Evolutionary conservation across 805 yeast species (phyloP).

Genomic region (Starmerella roubikii): DNA sequence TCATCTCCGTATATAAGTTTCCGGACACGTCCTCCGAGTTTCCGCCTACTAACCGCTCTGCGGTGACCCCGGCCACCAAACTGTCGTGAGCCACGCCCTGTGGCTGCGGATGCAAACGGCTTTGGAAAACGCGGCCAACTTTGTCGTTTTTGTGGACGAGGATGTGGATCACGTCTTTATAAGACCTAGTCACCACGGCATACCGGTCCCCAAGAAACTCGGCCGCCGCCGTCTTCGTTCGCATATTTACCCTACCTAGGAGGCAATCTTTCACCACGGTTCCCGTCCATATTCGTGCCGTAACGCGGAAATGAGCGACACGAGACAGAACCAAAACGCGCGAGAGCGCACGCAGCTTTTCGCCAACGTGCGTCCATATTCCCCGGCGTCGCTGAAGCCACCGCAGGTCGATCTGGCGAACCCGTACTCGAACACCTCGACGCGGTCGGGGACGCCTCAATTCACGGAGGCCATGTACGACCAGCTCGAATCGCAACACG

Average conservation of each 20-base stretch:
- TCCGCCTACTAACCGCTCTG: conserved; percentile 18
- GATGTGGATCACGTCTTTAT: conserved; percentile 23
- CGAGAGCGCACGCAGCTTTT: conserved; percentile 31
- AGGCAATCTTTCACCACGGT: too few relatives aligned
- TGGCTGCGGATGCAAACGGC: conserved; percentile 19
- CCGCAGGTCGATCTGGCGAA: not conserved
- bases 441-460: conserved; percentile 12
- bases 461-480: conserved; percentile 42
- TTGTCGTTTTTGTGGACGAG: conserved; percentile 24
- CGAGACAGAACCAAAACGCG: conserved; percentile 6
- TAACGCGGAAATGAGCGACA: conserved; percentile 6
- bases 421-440: not conserved
- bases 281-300: too few relatives aligned
- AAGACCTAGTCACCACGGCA: conserved; percentile 23
- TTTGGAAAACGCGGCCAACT: conserved; percentile 21
- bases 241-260: too few relatives aligned
- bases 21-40: conserved; percentile 21
- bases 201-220: conserved; percentile 17
- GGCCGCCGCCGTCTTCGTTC: conserved; percentile 2
- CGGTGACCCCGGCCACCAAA: conserved; percentile 16
- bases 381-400: conserved; percentile 9
- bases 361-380: conserved; percentile 23
- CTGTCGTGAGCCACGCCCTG: conserved; percentile 16
- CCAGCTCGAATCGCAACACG: conserved; percentile 53
- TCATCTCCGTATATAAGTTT: conserved; percentile 22